A percentile compares a stretch with the other conserved stretches of the same genome.
Conservation (phyloP, 805 yeast genomes). For the Yamadazyma akitaensis region DNA sequence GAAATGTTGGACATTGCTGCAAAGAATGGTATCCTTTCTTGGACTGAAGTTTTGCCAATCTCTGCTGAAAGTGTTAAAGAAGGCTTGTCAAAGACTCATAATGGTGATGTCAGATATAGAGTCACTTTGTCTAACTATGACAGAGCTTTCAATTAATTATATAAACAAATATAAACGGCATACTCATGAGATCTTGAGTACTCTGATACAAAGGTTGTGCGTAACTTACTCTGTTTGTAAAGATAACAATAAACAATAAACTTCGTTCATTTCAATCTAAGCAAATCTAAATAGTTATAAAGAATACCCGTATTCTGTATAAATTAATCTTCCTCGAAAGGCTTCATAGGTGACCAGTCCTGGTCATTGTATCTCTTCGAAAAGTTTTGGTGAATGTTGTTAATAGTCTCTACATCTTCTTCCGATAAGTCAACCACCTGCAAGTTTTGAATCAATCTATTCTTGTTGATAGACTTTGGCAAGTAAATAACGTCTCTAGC, state of each 20-base stretch:
- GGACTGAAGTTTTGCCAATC: slow-evolving; percentile 60
- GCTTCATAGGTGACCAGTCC: slow-evolving; percentile 25
- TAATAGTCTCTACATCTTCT: slow-evolving; percentile 33
- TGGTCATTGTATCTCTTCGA: slow-evolving; percentile 35
- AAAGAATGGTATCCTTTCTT: slow-evolving; percentile 54
- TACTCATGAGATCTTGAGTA: not conserved
- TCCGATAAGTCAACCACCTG: slow-evolving; percentile 28
- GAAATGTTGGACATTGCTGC: slow-evolving; percentile 67
- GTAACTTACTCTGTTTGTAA: no score
- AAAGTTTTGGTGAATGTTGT: slow-evolving; percentile 24
- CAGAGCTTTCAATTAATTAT: not conserved
- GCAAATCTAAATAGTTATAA: not conserved
- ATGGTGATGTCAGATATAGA: slow-evolving; percentile 61
- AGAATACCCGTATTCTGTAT: not conserved
- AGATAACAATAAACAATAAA: no score
- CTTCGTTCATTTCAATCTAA: not conserved
- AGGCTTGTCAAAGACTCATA: slow-evolving; percentile 52
- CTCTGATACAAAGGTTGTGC: no score
- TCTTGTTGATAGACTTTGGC: slow-evolving; percentile 33
- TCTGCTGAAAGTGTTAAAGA: slow-evolving; percentile 49
- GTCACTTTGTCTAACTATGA: slow-evolving; percentile 58
- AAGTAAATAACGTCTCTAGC: slow-evolving; percentile 52
- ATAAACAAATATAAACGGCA: no score
- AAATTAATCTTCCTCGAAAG: slow-evolving; percentile 11
- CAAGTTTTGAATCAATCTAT: slow-evolving; percentile 32